Evolutionary conservation across 2,329 filamentous ascomycete species (phyloP).

Genomic region (Fusarium haematococcum): DNA sequence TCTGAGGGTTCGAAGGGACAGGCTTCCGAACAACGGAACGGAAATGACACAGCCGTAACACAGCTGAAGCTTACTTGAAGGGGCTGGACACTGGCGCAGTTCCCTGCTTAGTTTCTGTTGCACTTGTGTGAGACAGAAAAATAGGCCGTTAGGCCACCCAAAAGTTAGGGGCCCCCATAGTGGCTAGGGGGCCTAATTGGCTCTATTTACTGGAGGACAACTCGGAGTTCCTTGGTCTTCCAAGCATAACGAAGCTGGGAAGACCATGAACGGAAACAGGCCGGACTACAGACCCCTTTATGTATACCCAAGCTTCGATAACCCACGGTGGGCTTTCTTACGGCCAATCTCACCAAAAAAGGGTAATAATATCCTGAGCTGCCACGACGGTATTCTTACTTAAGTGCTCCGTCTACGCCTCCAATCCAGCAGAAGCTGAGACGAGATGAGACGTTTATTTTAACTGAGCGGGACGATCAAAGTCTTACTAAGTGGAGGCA

Average conservation of each 20-base stretch:
- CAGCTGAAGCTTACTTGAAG: background rate
- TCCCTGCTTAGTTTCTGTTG: background rate
- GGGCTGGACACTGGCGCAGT: no score
- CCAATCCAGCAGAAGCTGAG: background rate
- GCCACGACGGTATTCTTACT: background rate
- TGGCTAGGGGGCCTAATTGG: no score
- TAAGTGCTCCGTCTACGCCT: background rate
- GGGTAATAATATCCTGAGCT: background rate
- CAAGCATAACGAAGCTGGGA: no score
- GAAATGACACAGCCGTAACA: background rate
- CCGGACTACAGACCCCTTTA: background rate
- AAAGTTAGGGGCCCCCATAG: no score
- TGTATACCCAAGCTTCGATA: background rate
- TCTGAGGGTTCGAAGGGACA: background rate
- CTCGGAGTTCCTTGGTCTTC: no score
- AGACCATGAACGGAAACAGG: no score
- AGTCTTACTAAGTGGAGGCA: no score
- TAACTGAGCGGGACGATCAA: no score
- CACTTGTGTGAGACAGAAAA: background rate
- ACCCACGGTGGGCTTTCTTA: background rate
- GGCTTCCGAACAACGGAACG: background rate
- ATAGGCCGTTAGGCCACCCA: background rate
- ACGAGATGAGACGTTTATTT: no score
- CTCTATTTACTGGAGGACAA: no score
- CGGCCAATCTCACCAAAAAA: background rate